These are phyloP conservation scores for Colletotrichum gigasporum DNA, from an alignment of 2,329 filamentous ascomycete genomes.

Conservation along the genomic window DNA sequence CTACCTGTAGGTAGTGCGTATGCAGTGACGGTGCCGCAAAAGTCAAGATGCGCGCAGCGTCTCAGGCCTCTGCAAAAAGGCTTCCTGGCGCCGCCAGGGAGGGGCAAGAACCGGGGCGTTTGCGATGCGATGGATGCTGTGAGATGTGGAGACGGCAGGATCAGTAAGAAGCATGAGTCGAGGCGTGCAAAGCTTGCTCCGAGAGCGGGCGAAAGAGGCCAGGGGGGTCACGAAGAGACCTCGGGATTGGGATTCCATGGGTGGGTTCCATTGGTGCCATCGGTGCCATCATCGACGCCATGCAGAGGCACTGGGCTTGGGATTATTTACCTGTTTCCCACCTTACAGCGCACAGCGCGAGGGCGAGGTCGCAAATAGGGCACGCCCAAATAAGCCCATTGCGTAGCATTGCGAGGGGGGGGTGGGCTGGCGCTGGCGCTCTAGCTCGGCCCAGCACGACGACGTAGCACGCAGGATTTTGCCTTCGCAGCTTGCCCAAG, in stretches of 20 bases:
- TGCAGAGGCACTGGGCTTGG: neutral
- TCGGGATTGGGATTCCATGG: slow-evolving; percentile 16
- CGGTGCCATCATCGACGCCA: slow-evolving; percentile 8
- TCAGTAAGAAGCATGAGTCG: slow-evolving; percentile 29
- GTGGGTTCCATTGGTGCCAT: slow-evolving; percentile 16
- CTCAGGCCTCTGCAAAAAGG: neutral
- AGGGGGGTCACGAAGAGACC: slow-evolving; percentile 26
- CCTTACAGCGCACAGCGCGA: too few species aligned
- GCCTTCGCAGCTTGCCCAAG: too few species aligned
- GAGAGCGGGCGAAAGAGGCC: slow-evolving; percentile 19
- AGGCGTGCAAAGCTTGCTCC: slow-evolving; percentile 24
- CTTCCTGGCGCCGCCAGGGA: neutral
- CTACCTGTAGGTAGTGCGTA: too few species aligned
- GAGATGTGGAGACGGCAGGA: slow-evolving; percentile 18
- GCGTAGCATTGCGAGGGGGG: neutral
- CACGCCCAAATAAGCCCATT: neutral
- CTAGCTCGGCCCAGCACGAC: too few species aligned
- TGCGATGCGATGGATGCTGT: neutral
- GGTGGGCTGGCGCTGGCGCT: too few species aligned
- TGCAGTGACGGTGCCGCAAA: neutral
- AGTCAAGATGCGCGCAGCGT: neutral
- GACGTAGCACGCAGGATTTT: too few species aligned
- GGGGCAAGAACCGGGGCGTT: slow-evolving; percentile 19
- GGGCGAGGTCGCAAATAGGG: too few species aligned
- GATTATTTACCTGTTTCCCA: too few species aligned